These are phyloP conservation scores for Marasmius tenuissimus DNA, from an alignment of 1,284 basidiomycete species.

Conservation along the genomic window DNA sequence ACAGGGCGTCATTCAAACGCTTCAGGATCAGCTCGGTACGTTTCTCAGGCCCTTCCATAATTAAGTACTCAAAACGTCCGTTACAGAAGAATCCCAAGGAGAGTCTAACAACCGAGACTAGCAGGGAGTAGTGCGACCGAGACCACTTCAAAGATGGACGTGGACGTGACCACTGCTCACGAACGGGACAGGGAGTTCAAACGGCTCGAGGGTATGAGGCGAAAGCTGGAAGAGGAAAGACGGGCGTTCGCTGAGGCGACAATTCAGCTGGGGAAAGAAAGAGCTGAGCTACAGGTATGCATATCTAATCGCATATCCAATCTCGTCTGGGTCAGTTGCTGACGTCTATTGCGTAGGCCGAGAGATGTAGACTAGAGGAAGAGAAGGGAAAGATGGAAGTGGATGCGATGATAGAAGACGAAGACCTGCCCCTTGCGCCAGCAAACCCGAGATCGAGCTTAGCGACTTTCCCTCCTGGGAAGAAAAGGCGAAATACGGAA, in stretches of 20 bases:
- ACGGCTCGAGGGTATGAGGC: slow-evolving; percentile 47
- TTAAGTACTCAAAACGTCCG: slow-evolving; percentile 3
- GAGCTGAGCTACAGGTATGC: slow-evolving; percentile 64
- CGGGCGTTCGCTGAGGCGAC: slow-evolving; percentile 65
- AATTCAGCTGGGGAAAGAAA: slow-evolving; percentile 64
- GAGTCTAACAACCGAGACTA: no score
- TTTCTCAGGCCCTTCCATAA: slow-evolving; percentile 3
- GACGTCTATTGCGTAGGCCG: background rate
- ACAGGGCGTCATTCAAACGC: slow-evolving; percentile 42
- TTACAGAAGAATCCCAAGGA: slow-evolving; percentile 50
- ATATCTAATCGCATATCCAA: slow-evolving; percentile 1
- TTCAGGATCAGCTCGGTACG: slow-evolving; percentile 62
- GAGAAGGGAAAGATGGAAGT: slow-evolving; percentile 59
- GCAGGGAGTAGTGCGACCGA: no score
- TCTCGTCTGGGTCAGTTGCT: background rate
- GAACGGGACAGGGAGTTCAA: slow-evolving; percentile 52
- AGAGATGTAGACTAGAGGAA: slow-evolving; percentile 36
- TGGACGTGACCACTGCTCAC: slow-evolving; percentile 52
- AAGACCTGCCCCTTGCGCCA: slow-evolving; percentile 49
- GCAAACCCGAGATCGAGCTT: slow-evolving; percentile 13
- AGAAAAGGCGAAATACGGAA: slow-evolving; percentile 14
- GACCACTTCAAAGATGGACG: no score
- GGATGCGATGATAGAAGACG: no score
- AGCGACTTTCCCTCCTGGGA: slow-evolving; percentile 9
- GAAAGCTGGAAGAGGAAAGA: slow-evolving; percentile 68